Evolutionary conservation across 345 rosid genomes (phyloP).

Genomic region (Aquilaria yunnanensis): DNA sequence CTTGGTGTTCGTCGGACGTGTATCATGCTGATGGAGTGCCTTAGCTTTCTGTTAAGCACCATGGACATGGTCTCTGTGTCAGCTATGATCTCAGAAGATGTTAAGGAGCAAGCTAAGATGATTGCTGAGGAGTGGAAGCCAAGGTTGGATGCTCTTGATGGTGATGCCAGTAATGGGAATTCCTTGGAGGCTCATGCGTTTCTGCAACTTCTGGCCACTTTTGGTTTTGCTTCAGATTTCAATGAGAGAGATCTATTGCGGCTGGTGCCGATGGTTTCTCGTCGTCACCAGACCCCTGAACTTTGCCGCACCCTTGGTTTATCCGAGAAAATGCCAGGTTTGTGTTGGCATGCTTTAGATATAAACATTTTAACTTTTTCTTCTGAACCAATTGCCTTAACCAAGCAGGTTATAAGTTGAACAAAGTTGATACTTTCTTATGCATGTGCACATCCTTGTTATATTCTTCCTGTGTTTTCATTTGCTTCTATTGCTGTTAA

Average conservation of each 20-base stretch:
- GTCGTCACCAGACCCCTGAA: constrained; percentile 97
- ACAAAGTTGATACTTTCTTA: background rate
- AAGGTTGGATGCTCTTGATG: constrained; percentile 62
- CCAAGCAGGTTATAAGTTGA: background rate
- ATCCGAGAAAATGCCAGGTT: constrained; percentile 93
- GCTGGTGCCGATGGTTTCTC: constrained; percentile 96
- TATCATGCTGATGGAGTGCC: constrained; percentile 99
- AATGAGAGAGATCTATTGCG: constrained; percentile 59
- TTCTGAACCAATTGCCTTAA: no score
- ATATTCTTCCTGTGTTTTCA: background rate
- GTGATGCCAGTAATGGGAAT: constrained; percentile 88
- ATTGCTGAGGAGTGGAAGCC: constrained; percentile 95
- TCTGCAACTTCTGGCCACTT: constrained; percentile 87
- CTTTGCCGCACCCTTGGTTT: constrained; percentile 87
- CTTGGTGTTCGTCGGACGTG: constrained; percentile 95
- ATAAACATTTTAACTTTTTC: background rate
- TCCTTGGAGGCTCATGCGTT: constrained; percentile 99
- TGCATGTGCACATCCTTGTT: background rate
- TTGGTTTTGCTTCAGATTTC: constrained; percentile 78
- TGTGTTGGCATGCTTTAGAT: constrained; percentile 9
- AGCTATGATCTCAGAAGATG: constrained; percentile 53
- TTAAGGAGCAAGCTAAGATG: constrained; percentile 67
- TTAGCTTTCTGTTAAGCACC: constrained; percentile 56
- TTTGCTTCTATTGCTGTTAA: background rate
- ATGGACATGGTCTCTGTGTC: constrained; percentile 36